phyloP scores from a whole-genome alignment of 768 basidiomycete species.

The Tulasnella sp. region DNA sequence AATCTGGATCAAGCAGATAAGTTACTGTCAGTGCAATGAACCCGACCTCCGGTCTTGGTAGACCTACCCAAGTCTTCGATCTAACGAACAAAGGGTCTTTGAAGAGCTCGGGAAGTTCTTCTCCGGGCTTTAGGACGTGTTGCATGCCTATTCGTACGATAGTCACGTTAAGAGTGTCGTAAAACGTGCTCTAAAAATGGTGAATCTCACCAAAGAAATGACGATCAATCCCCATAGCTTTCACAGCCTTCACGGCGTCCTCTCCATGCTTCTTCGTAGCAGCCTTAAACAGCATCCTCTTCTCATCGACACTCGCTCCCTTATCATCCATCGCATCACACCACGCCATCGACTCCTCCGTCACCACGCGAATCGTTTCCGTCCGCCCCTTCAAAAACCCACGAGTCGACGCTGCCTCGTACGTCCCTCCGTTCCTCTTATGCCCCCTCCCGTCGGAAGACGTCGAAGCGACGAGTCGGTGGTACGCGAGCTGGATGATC shows the following conservation, averaged over 20 bases:
- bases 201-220: slow-evolving; percentile 61
- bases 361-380: slow-evolving; percentile 83
- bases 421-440: slow-evolving; percentile 61
- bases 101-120: slow-evolving; percentile 58
- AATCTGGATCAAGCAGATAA: not conserved
- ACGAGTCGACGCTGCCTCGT: slow-evolving; percentile 88
- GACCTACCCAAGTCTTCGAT: slow-evolving; percentile 60
- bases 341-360: slow-evolving; percentile 64
- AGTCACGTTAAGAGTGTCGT: not conserved
- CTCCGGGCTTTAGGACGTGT: slow-evolving; percentile 49
- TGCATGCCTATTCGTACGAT: slow-evolving; percentile 44
- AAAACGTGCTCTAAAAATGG: not conserved
- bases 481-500: slow-evolving; percentile 82
- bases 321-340: slow-evolving; percentile 59
- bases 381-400: slow-evolving; percentile 83
- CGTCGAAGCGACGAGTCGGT: slow-evolving; percentile 38
- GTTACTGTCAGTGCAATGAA: not conserved
- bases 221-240: slow-evolving; percentile 71
- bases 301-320: slow-evolving; percentile 30
- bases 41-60: not conserved
- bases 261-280: slow-evolving; percentile 55
- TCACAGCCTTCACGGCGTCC: slow-evolving; percentile 54
- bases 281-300: slow-evolving; percentile 41
- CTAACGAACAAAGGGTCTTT: slow-evolving; percentile 61
- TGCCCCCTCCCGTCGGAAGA: slow-evolving; percentile 21